phyloP scores from a whole-genome alignment of 1,139 yeast species.

The Pichia sorboxylosa region DNA sequence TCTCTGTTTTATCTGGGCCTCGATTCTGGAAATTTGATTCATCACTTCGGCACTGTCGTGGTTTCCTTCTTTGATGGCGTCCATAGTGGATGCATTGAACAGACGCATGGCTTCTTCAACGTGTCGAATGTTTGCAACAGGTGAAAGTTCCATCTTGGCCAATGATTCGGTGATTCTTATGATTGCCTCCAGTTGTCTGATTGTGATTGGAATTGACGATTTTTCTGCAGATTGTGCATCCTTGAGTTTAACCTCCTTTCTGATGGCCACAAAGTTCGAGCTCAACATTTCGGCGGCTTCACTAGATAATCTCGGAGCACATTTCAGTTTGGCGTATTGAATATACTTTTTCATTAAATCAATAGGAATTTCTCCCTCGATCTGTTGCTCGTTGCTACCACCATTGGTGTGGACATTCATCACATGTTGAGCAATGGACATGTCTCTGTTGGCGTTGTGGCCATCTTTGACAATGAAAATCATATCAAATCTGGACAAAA shows the following conservation, averaged over 20 bases:
- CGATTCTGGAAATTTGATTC: conserved; percentile 68
- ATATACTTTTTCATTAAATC: conserved; percentile 87
- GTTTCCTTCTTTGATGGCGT: conserved; percentile 60
- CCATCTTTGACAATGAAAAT: conserved; percentile 94
- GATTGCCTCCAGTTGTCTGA: conserved; percentile 95
- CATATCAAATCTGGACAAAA: conserved; percentile 96
- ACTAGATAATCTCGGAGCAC: conserved; percentile 86
- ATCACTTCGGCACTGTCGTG: conserved; percentile 38
- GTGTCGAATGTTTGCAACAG: conserved; percentile 78
- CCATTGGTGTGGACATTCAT: conserved; percentile 89
- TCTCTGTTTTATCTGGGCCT: conserved; percentile 76
- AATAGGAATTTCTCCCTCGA: conserved; percentile 81
- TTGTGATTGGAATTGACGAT: conserved; percentile 92
- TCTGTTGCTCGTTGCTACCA: conserved; percentile 37
- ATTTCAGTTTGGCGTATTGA: conserved; percentile 75
- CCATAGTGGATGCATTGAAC: conserved; percentile 95
- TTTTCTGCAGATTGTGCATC: conserved; percentile 80
- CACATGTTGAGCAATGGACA: conserved; percentile 87
- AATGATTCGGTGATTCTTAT: conserved; percentile 90
- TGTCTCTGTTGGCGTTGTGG: conserved; percentile 77
- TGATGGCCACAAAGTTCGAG: conserved; percentile 87
- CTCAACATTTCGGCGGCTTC: conserved; percentile 87
- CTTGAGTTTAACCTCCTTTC: conserved; percentile 71
- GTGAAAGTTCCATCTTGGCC: conserved; percentile 75
- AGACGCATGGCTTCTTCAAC: conserved; percentile 93